Evolutionary conservation across 352 stramenopile species (phyloP), one percentile per base, ranked within the genome.

Genomic region (Phytophthora macrochlamydospora): DNA sequence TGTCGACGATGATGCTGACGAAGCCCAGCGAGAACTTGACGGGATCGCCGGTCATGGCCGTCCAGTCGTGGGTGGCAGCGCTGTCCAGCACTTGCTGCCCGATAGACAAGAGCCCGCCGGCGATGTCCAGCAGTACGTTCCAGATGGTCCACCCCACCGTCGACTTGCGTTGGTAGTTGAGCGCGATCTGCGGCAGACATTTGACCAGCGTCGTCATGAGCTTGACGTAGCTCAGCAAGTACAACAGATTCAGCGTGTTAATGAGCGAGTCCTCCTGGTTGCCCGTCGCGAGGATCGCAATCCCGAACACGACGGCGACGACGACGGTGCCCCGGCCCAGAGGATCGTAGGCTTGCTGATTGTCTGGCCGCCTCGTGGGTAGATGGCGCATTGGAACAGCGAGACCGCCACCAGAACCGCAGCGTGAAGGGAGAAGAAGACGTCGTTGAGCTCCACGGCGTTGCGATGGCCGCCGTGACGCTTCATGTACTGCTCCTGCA

Each of bases 101-200:
- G 55, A 96, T 86, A 24, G 90, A 98, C 11, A 99, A 69, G 30
- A 97, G n/a, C 0, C 97, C 97, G 50, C 97, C 97, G 7, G 91
- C 90, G 53, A 99, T 97, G 71, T 99, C 97, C n/a, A 99, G 76
- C 62, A 99, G 81, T 31, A 99, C 96, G 80, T 99, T 99, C 90
- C 92, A 98, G 64, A 98, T 97, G 40, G 89, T 98, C 96, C 96
- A 99, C 28, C 97, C 97, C 8, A 94, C 73, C 1, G 97, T 99
- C 37, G 92, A 98, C 62, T 98, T 96, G 75, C 97, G 89, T 69
- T 89, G 67, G 69, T 90, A 96, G 78, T 99, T 99, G 50, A 99
- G 81, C 42, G 93, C 75, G 51, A 97, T 97, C 76, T 99, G 97
- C 45, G 97, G 96, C 5, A 98, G 79, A 76, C 98, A 98, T 78